Conservation (phyloP, 179 eudicot genomes). For the Sideroxylon spinosum region DNA sequence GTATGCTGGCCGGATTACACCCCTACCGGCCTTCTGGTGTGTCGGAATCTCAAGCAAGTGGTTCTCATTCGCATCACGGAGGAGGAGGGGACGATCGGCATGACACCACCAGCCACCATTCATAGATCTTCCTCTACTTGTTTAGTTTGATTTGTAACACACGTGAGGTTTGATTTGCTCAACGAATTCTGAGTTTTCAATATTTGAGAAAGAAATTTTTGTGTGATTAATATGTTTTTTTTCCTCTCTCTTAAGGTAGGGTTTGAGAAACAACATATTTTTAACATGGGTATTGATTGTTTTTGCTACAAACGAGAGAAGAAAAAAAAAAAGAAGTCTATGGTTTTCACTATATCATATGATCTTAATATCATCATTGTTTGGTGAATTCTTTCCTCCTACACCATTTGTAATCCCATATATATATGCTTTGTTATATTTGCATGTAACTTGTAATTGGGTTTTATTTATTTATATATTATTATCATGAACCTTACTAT, state of each 20-base stretch:
- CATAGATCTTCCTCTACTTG: slow-evolving; percentile 36
- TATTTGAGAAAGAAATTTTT: background rate
- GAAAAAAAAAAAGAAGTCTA: background rate
- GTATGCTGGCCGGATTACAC: slow-evolving; percentile 50
- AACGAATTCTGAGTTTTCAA: slow-evolving; percentile 1
- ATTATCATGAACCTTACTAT: no score
- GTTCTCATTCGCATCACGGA: slow-evolving; percentile 35
- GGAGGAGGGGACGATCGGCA: slow-evolving; percentile 37
- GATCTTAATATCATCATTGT: background rate
- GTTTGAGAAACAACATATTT: slow-evolving; percentile 21
- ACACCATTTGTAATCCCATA: slow-evolving; percentile 1
- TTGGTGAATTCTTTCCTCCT: slow-evolving; percentile 5
- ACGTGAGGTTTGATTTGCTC: slow-evolving; percentile 37
- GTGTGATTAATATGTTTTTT: slow-evolving; percentile 26
- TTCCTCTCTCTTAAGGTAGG: slow-evolving; percentile 1
- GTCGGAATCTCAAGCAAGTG: slow-evolving; percentile 40
- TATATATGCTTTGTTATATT: background rate
- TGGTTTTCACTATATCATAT: slow-evolving; percentile 14
- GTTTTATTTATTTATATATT: background rate
- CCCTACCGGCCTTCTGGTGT: slow-evolving; percentile 37
- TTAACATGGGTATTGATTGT: slow-evolving; percentile 21
- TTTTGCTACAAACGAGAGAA: slow-evolving; percentile 1
- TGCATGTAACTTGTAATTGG: background rate
- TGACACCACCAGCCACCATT: slow-evolving; percentile 36
- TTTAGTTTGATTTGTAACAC: slow-evolving; percentile 27